phyloP scores from a whole-genome alignment of 2,329 filamentous ascomycete genomes.

The Sclerotinia minor region DNA sequence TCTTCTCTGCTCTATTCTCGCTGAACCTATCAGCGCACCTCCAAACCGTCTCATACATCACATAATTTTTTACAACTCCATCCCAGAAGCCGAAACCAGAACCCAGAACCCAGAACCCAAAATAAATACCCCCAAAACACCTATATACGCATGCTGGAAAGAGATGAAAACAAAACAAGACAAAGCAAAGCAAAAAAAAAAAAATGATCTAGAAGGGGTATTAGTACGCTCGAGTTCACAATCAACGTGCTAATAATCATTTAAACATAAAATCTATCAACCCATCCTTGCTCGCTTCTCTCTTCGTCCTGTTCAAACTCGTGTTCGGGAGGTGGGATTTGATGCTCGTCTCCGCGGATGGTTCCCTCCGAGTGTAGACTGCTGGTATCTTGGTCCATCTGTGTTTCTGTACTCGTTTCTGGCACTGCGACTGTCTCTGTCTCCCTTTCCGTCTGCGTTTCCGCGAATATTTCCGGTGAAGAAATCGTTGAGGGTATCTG shows the following conservation, averaged over 20 bases:
- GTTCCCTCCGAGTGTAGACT: conserved; percentile 20
- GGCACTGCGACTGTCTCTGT: too few species aligned
- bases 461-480: conserved; percentile 1
- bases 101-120: conserved; percentile 2
- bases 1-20: not conserved
- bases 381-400: not conserved
- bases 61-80: conserved; percentile 25
- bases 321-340: not conserved
- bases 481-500: not conserved
- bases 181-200: too few species aligned
- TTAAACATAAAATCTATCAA: conserved; percentile 22
- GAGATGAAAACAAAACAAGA: not conserved
- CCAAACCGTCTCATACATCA: conserved; percentile 21
- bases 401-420: not conserved
- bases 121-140: not conserved
- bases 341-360: conserved; percentile 20
- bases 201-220: conserved; percentile 26
- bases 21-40: conserved; percentile 2
- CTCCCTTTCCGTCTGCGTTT: not conserved
- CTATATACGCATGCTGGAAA: conserved; percentile 12
- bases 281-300: not conserved
- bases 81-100: conserved; percentile 7
- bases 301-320: conserved; percentile 7
- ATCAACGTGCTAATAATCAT: conserved; percentile 17
- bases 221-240: conserved; percentile 16